Percentiles rank a stretch among this genome's conserved stretches.
phyloP scores from a whole-genome alignment of 192 early-diverging fungal species.

The Backusella morwellensis region DNA sequence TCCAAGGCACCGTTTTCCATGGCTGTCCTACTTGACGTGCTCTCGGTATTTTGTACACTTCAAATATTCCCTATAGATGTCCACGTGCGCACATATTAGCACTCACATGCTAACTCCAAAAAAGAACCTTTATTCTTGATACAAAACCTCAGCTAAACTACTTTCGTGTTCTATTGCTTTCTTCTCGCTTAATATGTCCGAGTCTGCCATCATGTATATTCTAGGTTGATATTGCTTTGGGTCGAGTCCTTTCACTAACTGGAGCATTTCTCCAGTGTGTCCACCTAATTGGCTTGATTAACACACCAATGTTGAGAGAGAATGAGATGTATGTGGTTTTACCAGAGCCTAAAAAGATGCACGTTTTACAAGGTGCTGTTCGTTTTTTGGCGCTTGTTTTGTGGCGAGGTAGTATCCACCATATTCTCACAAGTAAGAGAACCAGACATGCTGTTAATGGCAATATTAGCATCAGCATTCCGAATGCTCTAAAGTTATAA shows the following conservation, averaged over 20 bases:
- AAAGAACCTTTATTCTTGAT: background rate
- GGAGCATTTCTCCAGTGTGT: constrained; percentile 91
- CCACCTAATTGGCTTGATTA: constrained; percentile 58
- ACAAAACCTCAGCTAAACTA: constrained; percentile 9
- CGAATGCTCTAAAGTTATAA: background rate
- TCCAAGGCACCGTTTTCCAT: constrained; percentile 53
- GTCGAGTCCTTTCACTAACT: constrained; percentile 64
- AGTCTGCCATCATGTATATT: constrained; percentile 70
- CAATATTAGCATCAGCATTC: background rate
- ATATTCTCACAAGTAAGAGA: background rate
- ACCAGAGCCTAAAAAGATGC: constrained; percentile 38
- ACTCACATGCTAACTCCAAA: background rate
- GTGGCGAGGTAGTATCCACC: background rate
- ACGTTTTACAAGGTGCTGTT: constrained; percentile 32
- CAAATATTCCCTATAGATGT: background rate
- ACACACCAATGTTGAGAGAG: background rate
- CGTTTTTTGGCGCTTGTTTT: background rate
- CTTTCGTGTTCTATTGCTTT: constrained; percentile 55
- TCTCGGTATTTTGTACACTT: constrained; percentile 58
- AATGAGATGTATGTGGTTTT: constrained; percentile 3
- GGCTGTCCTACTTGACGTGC: constrained; percentile 75
- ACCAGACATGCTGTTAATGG: background rate
- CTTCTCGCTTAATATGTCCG: constrained; percentile 58
- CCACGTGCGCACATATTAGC: background rate
- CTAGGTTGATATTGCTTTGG: constrained; percentile 54